Evolutionary conservation across 140 eudicot genomes (phyloP), one percentile per base, ranked within the genome.

Genomic region (Senecio squalidus): DNA sequence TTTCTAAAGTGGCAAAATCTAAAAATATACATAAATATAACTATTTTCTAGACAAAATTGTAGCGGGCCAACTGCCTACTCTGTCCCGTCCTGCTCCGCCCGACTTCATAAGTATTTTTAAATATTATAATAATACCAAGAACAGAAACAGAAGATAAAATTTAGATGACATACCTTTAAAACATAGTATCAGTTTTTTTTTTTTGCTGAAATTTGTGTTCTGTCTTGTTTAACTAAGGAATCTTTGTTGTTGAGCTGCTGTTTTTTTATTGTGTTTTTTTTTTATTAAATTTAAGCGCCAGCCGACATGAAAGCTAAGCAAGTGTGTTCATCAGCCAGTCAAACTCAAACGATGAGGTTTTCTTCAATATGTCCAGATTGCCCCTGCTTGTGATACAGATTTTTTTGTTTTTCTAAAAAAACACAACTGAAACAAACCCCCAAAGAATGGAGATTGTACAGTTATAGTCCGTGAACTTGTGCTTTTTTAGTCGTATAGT

Each of bases 301-400:
- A 5, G 30, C 4, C 17, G 30, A 34, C 34, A 10, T 20, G 16
- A 56, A 34, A 31, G 20, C 14, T 29, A 21, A 21, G 13, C 5
- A 15, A 28, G 33, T 39, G 24, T 24, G 55, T 27, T 45, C 21
- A 62, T 62, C 11, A 18, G 17, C 21, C 0, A 45, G 30, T 45
- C 44, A 61, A 61, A 39, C 25, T 30, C 15, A 44, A 43, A 9
- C 54, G 40, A 60, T 60, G 66, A 60, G 66, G 54, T 60, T 43
- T 18, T 60, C 51, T 9, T 39, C 23, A 15, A 22, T 25, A 60
- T 9, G 66, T 60, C 66, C 4, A 25, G 17, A 41, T 41, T 59
- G 47, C 57, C 56, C 24, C 24, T 46, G 53, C 13, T 28, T 43
- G 29, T 15, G 1, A 41, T 9, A 60, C 66, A 4, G n/a, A n/a